Conservation (phyloP, 805 yeast genomes). For the Starmerella riodocensis region DNA sequence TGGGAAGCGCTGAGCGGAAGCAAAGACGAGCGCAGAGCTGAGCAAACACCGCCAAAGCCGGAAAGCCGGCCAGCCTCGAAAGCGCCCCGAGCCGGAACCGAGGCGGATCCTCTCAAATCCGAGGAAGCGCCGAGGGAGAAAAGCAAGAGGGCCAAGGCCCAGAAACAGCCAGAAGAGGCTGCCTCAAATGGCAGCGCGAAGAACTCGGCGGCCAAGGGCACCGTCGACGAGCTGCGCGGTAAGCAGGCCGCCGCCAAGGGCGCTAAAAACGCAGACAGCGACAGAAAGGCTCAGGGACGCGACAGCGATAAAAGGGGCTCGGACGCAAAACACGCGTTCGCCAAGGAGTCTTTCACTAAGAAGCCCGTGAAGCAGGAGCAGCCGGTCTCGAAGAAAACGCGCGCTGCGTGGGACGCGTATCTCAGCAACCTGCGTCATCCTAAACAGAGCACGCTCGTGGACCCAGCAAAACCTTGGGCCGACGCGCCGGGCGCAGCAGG, state of each 20-base stretch:
- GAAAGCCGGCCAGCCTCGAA: background rate
- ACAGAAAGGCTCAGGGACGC: too few relatives aligned
- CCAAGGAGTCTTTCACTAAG: too few relatives aligned
- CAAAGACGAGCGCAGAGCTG: background rate
- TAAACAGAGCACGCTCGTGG: conserved; percentile 33
- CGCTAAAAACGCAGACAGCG: background rate
- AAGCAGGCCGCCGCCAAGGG: background rate
- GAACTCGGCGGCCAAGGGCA: conserved; percentile 5
- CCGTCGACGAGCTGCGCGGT: background rate
- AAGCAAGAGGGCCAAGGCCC: background rate
- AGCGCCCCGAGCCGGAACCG: conserved; percentile 21
- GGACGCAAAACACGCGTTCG: too few relatives aligned
- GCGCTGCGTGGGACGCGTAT: conserved; percentile 13
- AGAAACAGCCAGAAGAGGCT: conserved; percentile 19
- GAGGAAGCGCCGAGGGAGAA: conserved; percentile 7
- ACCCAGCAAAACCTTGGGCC: conserved; percentile 42
- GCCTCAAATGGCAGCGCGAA: conserved; percentile 17
- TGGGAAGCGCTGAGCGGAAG: conserved; percentile 18
- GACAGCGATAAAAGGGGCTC: background rate
- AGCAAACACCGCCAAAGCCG: background rate
- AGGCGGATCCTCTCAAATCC: conserved; percentile 13
- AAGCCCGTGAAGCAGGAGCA: background rate
- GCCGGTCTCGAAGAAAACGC: conserved; percentile 10
- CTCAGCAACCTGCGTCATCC: conserved; percentile 9
- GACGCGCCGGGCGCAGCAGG: background rate